Evolutionary conservation across 2,329 filamentous ascomycete genomes (phyloP), one percentile per base, ranked within the genome.

Genomic region (Zymoseptoria ardabiliae): DNA sequence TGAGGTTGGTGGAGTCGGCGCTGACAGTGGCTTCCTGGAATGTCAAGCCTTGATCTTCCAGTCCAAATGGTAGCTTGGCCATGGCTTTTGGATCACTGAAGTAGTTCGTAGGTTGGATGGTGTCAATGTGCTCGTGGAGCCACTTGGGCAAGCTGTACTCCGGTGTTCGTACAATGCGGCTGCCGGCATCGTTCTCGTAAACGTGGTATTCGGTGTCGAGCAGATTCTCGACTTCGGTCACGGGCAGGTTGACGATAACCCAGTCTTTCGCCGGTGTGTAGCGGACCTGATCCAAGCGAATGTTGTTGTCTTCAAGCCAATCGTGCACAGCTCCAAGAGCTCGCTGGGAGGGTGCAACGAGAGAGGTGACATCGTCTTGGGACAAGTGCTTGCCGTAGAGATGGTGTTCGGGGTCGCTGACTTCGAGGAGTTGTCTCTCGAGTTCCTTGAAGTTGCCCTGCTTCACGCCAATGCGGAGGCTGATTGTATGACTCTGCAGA

Each of bases 101-200:
- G 48, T 65, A 64, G 54, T 79, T 85, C 0, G 82, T 85, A 2
- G 83, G 82, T 67, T 84, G 81, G 21, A 85, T 80, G 19, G 80
- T 78, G 65, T 84, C 81, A 58, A 89, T 78, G 65, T 84, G 76
- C 41, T 75, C 67, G 56, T 79, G 77, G 6, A 89, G 71, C 0
- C 77, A 72, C 54, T 76, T 76, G 0, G 86, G 87, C 1, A 89
- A 78, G 0, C 84, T 87, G 72, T 89, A 89, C 54, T 79, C 74
- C 13, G 82, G 72, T 4, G 81, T 80, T 50, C 85, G 80, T 49
- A 87, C 77, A 64, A 77, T 79, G 48, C 75, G 69, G 21, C 72
- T 71, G 13, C 73, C 66, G 63, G 82, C 71, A 8, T 73, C 66
- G 64, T 66, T 55, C n/a, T 59, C 57, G 51, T 83, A 88, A 62